These are phyloP conservation scores for Parachaetomium inaequale DNA, from an alignment of 495 filamentous ascomycete genomes.

Conservation along the genomic window DNA sequence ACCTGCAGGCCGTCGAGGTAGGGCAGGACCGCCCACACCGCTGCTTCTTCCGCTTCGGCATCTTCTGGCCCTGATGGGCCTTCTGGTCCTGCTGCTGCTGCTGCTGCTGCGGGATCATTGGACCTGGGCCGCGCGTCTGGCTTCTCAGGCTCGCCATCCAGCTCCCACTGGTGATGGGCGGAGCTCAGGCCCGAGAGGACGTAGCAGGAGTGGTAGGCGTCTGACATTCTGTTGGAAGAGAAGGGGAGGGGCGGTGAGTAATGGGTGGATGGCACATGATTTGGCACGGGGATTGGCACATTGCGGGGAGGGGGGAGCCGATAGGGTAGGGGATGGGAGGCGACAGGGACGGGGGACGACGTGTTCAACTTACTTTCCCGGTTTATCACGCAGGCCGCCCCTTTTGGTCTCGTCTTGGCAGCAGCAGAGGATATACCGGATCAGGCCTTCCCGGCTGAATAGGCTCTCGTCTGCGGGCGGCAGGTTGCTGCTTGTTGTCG, in stretches of 20 bases:
- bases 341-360: neutral
- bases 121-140: neutral
- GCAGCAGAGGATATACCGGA: conserved; percentile 82
- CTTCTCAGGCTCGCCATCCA: conserved; percentile 29
- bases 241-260: neutral
- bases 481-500: conserved; percentile 5
- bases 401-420: conserved; percentile 65
- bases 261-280: neutral
- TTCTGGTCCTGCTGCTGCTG: neutral
- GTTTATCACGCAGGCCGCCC: conserved; percentile 92
- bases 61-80: too few species aligned
- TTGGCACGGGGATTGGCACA: conserved; percentile 1
- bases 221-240: conserved; percentile 54
- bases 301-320: neutral
- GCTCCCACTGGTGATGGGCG: conserved; percentile 71
- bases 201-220: conserved; percentile 92
- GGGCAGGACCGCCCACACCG: conserved; percentile 57
- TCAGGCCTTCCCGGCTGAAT: conserved; percentile 80
- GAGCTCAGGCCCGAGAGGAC: conserved; percentile 80
- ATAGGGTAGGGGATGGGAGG: conserved; percentile 7
- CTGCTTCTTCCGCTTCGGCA: conserved; percentile 18
- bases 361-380: conserved; percentile 65
- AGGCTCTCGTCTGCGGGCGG: conserved; percentile 39
- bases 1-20: conserved; percentile 47
- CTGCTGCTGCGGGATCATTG: neutral